A percentile compares a stretch with the other conserved stretches of the same genome.
Conservation (phyloP, 1,284 basidiomycete genomes). For the Naganishia sp. region DNA sequence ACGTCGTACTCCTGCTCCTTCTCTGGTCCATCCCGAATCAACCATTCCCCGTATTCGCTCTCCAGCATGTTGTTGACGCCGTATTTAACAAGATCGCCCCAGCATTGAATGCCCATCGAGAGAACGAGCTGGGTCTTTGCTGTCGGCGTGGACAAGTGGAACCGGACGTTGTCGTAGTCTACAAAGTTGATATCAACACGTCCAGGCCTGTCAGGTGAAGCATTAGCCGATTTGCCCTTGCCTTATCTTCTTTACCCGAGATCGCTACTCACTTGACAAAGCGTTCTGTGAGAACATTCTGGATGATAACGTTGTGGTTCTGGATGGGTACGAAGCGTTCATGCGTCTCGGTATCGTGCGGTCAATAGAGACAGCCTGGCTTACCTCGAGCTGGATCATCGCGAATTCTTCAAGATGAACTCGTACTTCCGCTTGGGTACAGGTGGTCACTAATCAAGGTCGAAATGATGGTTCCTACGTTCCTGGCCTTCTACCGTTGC, state of each 20-base stretch:
- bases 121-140: conserved; percentile 75
- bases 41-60: conserved; percentile 79
- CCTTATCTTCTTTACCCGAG: background rate
- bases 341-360: conserved; percentile 28
- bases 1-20: conserved; percentile 86
- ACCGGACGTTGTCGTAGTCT: conserved; percentile 95
- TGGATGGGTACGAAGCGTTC: conserved; percentile 47
- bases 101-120: conserved; percentile 97
- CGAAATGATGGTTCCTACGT: too few species aligned
- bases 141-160: conserved; percentile 84
- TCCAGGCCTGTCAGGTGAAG: conserved; percentile 64
- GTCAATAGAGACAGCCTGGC: conserved; percentile 36
- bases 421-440: too few species aligned
- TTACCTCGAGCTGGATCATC: conserved; percentile 73
- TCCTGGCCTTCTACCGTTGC: background rate
- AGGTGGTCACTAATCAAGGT: too few species aligned
- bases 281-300: conserved; percentile 87
- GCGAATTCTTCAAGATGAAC: conserved; percentile 22
- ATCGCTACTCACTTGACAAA: conserved; percentile 68
- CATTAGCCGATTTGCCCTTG: conserved; percentile 8
- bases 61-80: conserved; percentile 80
- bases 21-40: conserved; percentile 39
- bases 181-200: conserved; percentile 94
- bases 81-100: conserved; percentile 86
- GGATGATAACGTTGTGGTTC: conserved; percentile 90